These are phyloP conservation scores for Pyrenopolyporus hunteri DNA, from an alignment of 495 filamentous ascomycete species.

Conservation along the genomic window DNA sequence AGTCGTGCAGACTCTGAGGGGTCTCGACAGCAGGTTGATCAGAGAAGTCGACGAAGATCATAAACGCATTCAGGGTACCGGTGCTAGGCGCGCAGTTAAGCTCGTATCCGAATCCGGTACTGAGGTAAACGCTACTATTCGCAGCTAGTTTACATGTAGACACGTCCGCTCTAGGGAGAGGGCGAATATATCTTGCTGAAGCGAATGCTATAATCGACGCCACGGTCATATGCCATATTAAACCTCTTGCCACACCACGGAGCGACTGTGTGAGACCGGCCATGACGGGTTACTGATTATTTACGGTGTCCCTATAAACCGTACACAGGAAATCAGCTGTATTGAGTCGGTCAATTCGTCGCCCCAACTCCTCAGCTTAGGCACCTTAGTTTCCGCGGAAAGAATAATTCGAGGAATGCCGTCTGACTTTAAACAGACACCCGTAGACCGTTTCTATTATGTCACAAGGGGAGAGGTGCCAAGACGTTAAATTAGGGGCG, in stretches of 20 bases:
- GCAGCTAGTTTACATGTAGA: conserved; percentile 39
- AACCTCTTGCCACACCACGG: not conserved
- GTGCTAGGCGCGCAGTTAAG: conserved; percentile 42
- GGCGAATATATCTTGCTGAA: not conserved
- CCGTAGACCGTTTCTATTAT: too few species aligned
- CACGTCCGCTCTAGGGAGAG: conserved; percentile 18
- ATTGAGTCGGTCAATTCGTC: too few species aligned
- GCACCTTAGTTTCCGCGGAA: too few species aligned
- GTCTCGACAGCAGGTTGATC: conserved; percentile 36
- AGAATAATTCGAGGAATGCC: too few species aligned
- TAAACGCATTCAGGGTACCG: conserved; percentile 41
- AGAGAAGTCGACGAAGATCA: conserved; percentile 44
- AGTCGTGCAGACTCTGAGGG: conserved; percentile 32
- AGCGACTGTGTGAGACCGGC: not conserved
- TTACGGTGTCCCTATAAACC: not conserved
- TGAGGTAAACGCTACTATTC: conserved; percentile 31
- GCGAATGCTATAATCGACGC: not conserved
- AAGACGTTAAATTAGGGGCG: too few species aligned
- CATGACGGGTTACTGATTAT: not conserved
- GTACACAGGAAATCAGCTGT: not conserved
- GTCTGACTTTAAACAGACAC: too few species aligned
- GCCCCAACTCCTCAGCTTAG: too few species aligned
- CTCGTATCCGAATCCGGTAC: conserved; percentile 38
- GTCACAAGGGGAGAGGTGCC: too few species aligned
- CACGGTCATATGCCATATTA: not conserved